Evolutionary conservation across 768 basidiomycete genomes (phyloP), one percentile per base, ranked within the genome.

Genomic region (Exsudoporus frostii): DNA sequence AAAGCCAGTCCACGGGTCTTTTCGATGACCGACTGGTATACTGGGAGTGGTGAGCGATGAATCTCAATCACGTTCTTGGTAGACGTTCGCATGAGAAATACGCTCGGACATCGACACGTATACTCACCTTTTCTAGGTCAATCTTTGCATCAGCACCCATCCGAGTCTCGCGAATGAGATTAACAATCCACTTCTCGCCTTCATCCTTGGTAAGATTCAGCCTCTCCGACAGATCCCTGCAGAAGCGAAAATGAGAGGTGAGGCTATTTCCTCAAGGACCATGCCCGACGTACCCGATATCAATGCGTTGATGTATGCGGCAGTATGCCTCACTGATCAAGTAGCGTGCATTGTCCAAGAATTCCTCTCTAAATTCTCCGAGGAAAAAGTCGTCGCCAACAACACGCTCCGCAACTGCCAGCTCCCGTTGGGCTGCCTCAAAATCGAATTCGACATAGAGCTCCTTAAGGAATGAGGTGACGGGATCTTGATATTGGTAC

Each of bases 161-260:
- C 42, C 93, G 83, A 7, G 95, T 96, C 72, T 98, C 97, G 32
- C 97, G 85, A 64, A 98, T 97, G 56, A 98, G 88, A 76, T 98
- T 98, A 64, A 98, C 97, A 56, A 98, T 96, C 96, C 96, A 99
- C 65, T 96, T 96, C 69, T 99, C 97, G 46, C 96, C 97, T 66
- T 98, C 97, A 59, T 93, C 93, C 38, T 79, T 83, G n/a, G 90
- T 86, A 44, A 98, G 80, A 70, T 98, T 98, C 14, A 98, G 79
- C 9, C 96, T 85, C 64, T 92, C 88, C 9, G 95, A 97, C 13
- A 98, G 82, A 65, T 97, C 92, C 54, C 93, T 94, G 56, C 24
- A 41, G 6, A 36, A 39, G 39, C 6, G 47, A 48, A 54, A 4
- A 20, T 65, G 4, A 53, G 40, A 20, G 7, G 7, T 24, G 15